Evolutionary conservation across 345 rosid species (phyloP).

Genomic region (Lagerstroemia speciosa): DNA sequence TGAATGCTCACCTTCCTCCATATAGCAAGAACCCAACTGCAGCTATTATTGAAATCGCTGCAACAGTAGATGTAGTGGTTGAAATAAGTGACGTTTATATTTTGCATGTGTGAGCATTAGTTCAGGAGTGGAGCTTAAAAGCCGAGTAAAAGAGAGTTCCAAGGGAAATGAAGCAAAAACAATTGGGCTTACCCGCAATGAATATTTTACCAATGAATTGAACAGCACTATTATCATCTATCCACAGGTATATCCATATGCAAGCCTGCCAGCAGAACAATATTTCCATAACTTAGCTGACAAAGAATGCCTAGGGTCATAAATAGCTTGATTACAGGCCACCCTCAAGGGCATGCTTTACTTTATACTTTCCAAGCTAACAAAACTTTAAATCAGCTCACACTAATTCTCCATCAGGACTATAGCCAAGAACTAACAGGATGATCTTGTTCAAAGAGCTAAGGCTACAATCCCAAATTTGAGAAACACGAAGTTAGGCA

Average conservation of each 20-base stretch:
- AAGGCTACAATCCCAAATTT: no score
- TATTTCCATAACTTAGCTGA: neutral
- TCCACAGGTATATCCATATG: slow-evolving; percentile 84
- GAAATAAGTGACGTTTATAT: neutral
- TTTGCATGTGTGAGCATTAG: neutral
- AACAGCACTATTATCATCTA: slow-evolving; percentile 61
- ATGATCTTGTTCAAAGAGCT: no score
- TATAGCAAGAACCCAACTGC: slow-evolving; percentile 87
- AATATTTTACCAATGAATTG: slow-evolving; percentile 74
- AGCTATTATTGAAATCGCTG: slow-evolving; percentile 83
- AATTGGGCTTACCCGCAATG: slow-evolving; percentile 55
- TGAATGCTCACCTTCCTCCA: slow-evolving; percentile 79
- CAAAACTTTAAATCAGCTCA: no score
- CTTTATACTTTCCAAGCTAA: no score
- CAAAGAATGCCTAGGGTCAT: neutral
- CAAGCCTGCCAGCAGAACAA: slow-evolving; percentile 43
- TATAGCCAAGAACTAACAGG: no score
- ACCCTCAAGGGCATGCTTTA: neutral
- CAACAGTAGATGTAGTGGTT: slow-evolving; percentile 9
- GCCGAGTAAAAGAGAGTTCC: neutral
- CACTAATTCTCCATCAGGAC: no score
- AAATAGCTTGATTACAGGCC: neutral
- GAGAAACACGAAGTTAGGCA: neutral
- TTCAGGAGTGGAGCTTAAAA: neutral
- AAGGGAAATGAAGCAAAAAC: slow-evolving; percentile 1